phyloP scores from a whole-genome alignment of 164 flowering plant species.

The Sextonia rubra region DNA sequence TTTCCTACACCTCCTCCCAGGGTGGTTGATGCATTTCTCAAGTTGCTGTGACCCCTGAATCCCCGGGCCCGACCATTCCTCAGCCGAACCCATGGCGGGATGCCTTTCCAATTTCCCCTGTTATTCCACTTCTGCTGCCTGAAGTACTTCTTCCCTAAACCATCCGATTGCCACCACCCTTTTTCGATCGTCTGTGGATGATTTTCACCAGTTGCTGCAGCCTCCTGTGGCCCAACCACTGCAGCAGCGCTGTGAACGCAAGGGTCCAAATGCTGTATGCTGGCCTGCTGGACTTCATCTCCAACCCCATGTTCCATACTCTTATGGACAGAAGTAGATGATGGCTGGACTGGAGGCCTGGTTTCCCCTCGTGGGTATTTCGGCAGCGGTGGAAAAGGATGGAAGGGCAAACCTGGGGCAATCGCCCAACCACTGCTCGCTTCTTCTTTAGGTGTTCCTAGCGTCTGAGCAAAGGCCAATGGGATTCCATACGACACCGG shows the following conservation, averaged over 20 bases:
- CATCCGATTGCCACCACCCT: constrained; percentile 29
- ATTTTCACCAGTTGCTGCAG: constrained; percentile 17
- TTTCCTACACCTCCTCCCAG: constrained; percentile 21
- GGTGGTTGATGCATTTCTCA: constrained; percentile 25
- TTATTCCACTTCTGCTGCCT: constrained; percentile 65
- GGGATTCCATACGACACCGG: constrained; percentile 83
- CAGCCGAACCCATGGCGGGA: constrained; percentile 50
- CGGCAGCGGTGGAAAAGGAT: constrained; percentile 88
- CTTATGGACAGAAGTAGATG: constrained; percentile 11
- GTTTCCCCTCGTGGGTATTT: constrained; percentile 35
- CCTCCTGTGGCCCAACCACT: constrained; percentile 16
- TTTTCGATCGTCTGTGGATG: constrained; percentile 21
- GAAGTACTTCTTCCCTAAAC: constrained; percentile 52
- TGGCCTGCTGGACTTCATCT: constrained; percentile 22
- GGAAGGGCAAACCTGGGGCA: constrained; percentile 75
- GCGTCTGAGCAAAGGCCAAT: constrained; percentile 41
- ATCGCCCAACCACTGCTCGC: constrained; percentile 38
- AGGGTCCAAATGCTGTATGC: constrained; percentile 12
- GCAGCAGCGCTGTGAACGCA: constrained; percentile 28
- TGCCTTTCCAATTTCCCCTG: constrained; percentile 7
- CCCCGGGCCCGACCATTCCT: constrained; percentile 42
- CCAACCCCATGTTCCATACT: constrained; percentile 10
- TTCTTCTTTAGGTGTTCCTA: constrained; percentile 44
- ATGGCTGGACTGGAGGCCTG: constrained; percentile 9
- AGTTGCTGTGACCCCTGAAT: constrained; percentile 24